Conservation (phyloP, 768 basidiomycete species). For the Pisolithus marmoratus region DNA sequence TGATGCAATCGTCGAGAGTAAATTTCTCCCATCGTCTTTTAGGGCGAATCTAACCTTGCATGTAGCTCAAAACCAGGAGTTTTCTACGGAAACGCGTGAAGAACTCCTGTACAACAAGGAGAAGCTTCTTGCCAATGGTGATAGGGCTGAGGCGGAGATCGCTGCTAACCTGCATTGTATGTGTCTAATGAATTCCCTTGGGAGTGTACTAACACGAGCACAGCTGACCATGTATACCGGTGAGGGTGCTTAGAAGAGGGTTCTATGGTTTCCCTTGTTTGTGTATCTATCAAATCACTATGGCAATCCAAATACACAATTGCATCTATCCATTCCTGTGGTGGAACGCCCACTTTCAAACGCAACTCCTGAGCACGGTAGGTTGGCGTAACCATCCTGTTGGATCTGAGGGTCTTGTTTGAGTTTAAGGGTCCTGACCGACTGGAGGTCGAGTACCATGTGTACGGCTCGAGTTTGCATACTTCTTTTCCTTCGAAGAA, state of each 20-base stretch:
- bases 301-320: conserved; percentile 4
- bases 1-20: conserved; percentile 98
- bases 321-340: conserved; percentile 2
- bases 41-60: neutral
- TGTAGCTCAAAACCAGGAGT: conserved; percentile 94
- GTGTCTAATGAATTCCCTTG: conserved; percentile 15
- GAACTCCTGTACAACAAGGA: conserved; percentile 99
- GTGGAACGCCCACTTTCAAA: neutral
- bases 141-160: conserved; percentile 95
- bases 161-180: conserved; percentile 86
- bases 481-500: neutral
- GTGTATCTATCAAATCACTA: conserved; percentile 20
- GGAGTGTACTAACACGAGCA: conserved; percentile 18
- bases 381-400: neutral
- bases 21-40: conserved; percentile 26
- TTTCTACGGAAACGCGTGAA: conserved; percentile 95
- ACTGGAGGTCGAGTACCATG: neutral
- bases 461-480: neutral
- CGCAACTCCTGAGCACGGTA: neutral
- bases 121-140: conserved; percentile 94
- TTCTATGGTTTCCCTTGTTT: conserved; percentile 7
- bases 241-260: conserved; percentile 29
- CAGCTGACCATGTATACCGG: conserved; percentile 87
- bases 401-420: neutral
- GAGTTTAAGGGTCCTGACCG: neutral